Evolutionary conservation across 306 rosid genomes (phyloP), one percentile per base, ranked within the genome.

Genomic region (Cotoneaster glaucophyllus): DNA sequence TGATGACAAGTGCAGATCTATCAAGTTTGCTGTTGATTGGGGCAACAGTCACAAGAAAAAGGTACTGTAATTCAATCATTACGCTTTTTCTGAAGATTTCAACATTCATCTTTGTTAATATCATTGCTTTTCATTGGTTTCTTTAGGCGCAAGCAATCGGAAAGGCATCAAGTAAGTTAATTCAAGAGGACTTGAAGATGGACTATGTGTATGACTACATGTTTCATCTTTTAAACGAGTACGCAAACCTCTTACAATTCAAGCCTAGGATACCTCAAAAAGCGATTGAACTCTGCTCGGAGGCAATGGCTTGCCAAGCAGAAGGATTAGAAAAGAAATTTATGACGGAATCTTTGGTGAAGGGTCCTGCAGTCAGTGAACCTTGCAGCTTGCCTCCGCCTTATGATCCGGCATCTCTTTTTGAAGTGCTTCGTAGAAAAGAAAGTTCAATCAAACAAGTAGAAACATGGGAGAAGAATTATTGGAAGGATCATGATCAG

Each of bases 11-110:
- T 95, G 99, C 80, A 87, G 67, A 68, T 92, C 97, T 78, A 86
- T 92, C 32, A 90, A 90, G 69, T 92, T 85, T 69, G 91, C 99
- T 3, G 99, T 95, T 63, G 92, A 90, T 24, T 95, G 99, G 99
- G 97, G 99, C 62, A 92, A 95, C 56, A 74, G 37, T 79, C 92
- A 92, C 83, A 74, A 76, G 45, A 29, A 73, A 63, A 80, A 77
- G 97, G 99, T 89, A 79, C 32, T 63, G 2, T 50, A 18, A 50
- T 50, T 50, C 8, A 29, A 63, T 17, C 41, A 0, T 28, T 63
- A 26, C 21, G 41, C 0, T 1, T 29, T 15, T 24, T 58, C 29
- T 24, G 18, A 12, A 41, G 44, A 41, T 39, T 5, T 25, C 31
- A 22, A 26, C 8, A n/a, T 28, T 4, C 44, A 4, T 48, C 61